Base-by-base conservation (phyloP, 148 eudicot species). In the Vaccinium darrowii region DNA sequence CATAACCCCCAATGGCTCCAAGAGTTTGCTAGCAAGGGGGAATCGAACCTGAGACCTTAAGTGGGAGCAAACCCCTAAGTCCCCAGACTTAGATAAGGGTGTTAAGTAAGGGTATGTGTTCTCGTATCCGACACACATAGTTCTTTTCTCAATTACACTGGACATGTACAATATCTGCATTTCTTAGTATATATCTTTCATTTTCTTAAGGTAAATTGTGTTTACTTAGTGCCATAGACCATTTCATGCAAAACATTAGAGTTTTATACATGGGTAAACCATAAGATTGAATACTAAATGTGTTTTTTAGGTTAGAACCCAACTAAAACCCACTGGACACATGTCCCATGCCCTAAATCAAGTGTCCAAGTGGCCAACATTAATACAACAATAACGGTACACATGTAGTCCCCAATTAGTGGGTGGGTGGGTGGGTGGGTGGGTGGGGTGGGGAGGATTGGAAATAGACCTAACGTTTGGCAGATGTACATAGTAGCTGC, bases 241-340 rank as follows among this genome's bases (percentile, higher is more conserved):
- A 11, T 69, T 69, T 27, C 74, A 27, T 74, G 49, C 49, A 74
- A 43, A n/a, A 21, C 3, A 21, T 21, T 6, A 1, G 16, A 69
- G 13, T 12, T 23, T 67, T 67, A 27, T 69, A 39, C 33, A 69
- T 69, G 39, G 74, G 27, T n/a, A 23, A 23, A 67, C 15, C 73
- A 67, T 3, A 10, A 67, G 33, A 23, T 23, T 14, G 2, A 67
- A 23, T 25, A 27, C 36, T 7, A 67, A 25, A 23, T 25, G 25
- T 67, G 5, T 67, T 67, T 69, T 12, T 39, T 25, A 11, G 73
- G 36, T 11, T 67, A 67, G 72, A 67, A 33, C 25, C 14, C 36
- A 67, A 67, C 33, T 4, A 23, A 67, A 9, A 25, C 84, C 52
- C 39, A 92, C 91, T 62, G 90, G 86, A 84, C 33, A 93, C 92